Conservation (phyloP, 2,329 filamentous ascomycete genomes). For the Chrysosporium queenslandicum region DNA sequence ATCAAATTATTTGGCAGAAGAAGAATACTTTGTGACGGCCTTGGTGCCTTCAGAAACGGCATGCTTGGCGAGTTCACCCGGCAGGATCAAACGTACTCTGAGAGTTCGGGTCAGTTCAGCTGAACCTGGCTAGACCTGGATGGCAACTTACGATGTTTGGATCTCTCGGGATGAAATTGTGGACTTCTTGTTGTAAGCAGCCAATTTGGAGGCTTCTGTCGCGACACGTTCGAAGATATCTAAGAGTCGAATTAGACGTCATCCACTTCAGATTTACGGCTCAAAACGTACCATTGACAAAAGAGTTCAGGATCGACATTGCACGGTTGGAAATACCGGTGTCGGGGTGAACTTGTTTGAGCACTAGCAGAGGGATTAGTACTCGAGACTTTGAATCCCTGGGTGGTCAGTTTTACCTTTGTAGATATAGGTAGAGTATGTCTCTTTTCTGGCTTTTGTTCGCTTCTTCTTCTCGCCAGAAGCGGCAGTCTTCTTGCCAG, state of each 20-base stretch:
- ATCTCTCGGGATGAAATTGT: constrained; percentile 99
- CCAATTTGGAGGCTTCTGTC: constrained; percentile 96
- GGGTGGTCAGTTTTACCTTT: no score
- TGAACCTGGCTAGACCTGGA: no score
- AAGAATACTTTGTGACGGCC: constrained; percentile 99
- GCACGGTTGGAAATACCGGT: constrained; percentile 99
- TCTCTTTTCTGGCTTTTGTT: constrained; percentile 99
- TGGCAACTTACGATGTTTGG: constrained; percentile 72
- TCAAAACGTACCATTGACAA: constrained; percentile 81
- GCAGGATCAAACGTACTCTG: constrained; percentile 87
- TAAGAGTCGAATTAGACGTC: constrained; percentile 37
- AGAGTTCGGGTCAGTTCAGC: neutral
- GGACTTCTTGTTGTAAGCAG: constrained; percentile 99
- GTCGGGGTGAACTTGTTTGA: constrained; percentile 99
- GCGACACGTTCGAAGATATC: constrained; percentile 99
- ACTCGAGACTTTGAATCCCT: no score
- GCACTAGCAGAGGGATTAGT: no score
- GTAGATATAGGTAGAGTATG: constrained; percentile 99
- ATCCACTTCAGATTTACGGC: no score
- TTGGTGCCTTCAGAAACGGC: constrained; percentile 99
- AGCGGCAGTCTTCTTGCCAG: constrained; percentile 95
- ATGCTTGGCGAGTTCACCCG: constrained; percentile 98
- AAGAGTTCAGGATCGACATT: constrained; percentile 99
- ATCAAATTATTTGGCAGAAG: constrained; percentile 80
- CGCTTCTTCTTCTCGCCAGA: constrained; percentile 99